Evolutionary conservation across 495 filamentous ascomycete species (phyloP), one percentile per base, ranked within the genome.

Genomic region (Penicillium tannophilum): DNA sequence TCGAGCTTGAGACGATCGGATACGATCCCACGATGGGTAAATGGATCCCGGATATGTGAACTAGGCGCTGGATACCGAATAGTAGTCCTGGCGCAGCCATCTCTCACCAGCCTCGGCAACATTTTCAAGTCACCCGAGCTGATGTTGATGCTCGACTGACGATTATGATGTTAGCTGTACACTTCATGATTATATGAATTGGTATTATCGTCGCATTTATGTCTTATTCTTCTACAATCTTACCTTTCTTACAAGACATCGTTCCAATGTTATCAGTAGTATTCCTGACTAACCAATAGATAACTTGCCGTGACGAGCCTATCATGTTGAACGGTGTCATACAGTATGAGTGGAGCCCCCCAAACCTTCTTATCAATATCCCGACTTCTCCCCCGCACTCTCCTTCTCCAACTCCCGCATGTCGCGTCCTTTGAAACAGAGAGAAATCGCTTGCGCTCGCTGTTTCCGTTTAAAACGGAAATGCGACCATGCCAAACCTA

Each of bases 1-100:
- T 91, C 61, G 86, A 89, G 46, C 72, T 83, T 20, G 73, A 77
- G 30, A 55, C 82, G 3, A 88, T 91, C 61, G 88, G 88, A 2
- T 90, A 82, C 63, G 85, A 90, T 67, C 70, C 72, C 36, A 63
- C 60, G 4, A 60, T 65, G 43, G 80, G 86, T 64, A 71, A 72
- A 61, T 90, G 88, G 88, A 72, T 75, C 35, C 71, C 64, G 49
- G 50, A 23, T 23, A 23, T 23, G 2, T 23, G 20, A 23, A 23
- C 20, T 23, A 23, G 20, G 20, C 20, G 2, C 20, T 23, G 20
- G 20, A 23, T 2, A 23, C 20, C 20, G 20, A 23, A 23, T 2
- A 23, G 20, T 23, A 23, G 20, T 23, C 2, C 20, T 23, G 20
- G 20, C 20, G 48, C 10, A 66, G 17, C 16, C 20, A 52, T 16